Evolutionary conservation across 1,284 basidiomycete species (phyloP), one percentile per base, ranked within the genome.

Genomic region (Chalciporus sp.): DNA sequence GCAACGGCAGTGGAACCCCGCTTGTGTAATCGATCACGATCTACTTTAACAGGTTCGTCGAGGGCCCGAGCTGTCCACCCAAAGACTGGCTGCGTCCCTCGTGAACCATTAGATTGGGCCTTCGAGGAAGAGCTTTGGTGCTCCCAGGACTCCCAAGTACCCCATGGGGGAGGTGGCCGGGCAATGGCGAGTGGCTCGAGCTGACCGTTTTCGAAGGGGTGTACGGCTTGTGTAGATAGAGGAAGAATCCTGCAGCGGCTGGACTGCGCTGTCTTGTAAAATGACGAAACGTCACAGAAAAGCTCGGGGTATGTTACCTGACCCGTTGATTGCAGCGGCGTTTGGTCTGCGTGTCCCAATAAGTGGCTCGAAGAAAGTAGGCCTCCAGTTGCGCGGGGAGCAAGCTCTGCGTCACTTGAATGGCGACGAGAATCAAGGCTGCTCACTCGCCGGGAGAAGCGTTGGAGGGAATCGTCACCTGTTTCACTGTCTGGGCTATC

Each of bases 141-240:
- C 17, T 29, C 37, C 29, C 26, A 26, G 37, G 20, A 10, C n/a
- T 56, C 52, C 14, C 59, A 39, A 12, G 12, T 26, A 6, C 45
- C 60, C 71, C 71, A 69, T 4, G 65, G 54, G 20, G 69, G 71
- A 3, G 71, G 68, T 9, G 52, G 41, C 46, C 71, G 61, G 46
- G 61, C 59, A 35, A 69, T 26, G 42, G 68, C 71, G 40, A 69
- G 31, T 31, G 61, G 57, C 42, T 73, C 63, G 42, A 49, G 42
- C 47, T 43, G 53, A 7, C 39, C 27, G 31, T 52, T 50, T 40
- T 59, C 26, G 37, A 44, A 46, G 17, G 64, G 43, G 23, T 57
- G 56, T 16, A 66, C 56, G 0, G 56, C 61, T 42, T 58, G 62
- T 23, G 58, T 57, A 17, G 56, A 56, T 27, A 61, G 35, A 16